Evolutionary conservation across 768 basidiomycete species (phyloP).

Genomic region (Suillus decipiens): DNA sequence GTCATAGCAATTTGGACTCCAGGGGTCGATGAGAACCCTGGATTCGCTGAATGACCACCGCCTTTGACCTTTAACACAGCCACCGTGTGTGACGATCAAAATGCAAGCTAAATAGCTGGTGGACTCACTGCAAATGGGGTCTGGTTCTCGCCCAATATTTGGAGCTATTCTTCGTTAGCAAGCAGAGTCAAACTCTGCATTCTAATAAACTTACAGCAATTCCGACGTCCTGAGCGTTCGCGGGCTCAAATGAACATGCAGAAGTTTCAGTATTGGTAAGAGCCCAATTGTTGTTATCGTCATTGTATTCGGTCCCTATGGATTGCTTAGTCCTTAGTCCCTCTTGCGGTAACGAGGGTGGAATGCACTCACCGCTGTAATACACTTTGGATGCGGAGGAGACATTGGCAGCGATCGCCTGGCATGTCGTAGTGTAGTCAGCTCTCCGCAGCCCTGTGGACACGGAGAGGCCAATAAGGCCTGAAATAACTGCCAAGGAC

Average conservation of each 20-base stretch:
- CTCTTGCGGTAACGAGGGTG: neutral
- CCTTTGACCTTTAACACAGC: too few species aligned
- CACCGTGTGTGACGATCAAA: too few species aligned
- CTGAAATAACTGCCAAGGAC: neutral
- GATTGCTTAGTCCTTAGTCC: neutral
- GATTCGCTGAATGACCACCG: too few species aligned
- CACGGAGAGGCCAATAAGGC: neutral
- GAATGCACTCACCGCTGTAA: constrained; percentile 36
- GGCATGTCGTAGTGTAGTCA: constrained; percentile 26
- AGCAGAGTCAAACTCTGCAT: neutral
- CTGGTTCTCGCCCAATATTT: too few species aligned
- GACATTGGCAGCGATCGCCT: constrained; percentile 37
- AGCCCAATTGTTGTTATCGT: constrained; percentile 54
- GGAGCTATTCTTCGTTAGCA: too few species aligned
- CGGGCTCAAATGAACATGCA: constrained; percentile 60
- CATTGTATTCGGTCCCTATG: constrained; percentile 34
- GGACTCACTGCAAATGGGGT: too few species aligned
- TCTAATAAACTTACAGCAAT: constrained; percentile 39
- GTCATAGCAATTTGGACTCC: too few species aligned
- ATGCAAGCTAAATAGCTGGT: too few species aligned
- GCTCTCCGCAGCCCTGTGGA: neutral
- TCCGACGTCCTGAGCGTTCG: constrained; percentile 50
- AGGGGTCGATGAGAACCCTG: too few species aligned
- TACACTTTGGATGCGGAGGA: constrained; percentile 49
- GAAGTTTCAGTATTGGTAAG: constrained; percentile 47